Evolutionary conservation across 108 stramenopile genomes (phyloP).

Genomic region (Skeletonema grethae): DNA sequence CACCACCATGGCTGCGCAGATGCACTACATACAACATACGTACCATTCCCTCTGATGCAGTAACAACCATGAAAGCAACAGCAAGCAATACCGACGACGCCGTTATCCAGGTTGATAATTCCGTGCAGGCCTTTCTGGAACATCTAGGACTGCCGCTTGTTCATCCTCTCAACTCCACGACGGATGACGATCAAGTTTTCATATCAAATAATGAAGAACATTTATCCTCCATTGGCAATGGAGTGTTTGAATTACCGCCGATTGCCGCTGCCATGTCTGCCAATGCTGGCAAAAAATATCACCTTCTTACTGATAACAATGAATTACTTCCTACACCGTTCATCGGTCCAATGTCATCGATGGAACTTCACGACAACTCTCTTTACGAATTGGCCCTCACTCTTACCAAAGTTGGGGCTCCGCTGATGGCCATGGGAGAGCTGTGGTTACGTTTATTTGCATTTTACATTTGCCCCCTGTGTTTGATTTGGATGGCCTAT

Average conservation of each 20-base stretch:
- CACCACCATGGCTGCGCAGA: no score
- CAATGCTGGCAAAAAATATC: neutral
- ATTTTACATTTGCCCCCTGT: conserved; percentile 45
- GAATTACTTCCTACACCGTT: conserved; percentile 9
- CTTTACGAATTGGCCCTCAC: conserved; percentile 20
- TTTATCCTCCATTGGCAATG: conserved; percentile 11
- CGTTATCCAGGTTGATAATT: neutral
- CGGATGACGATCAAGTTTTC: neutral
- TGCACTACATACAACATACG: no score
- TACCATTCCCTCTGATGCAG: no score
- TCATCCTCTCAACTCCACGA: neutral
- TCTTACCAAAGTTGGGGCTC: conserved; percentile 22
- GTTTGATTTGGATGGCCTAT: conserved; percentile 13
- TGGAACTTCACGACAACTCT: conserved; percentile 44
- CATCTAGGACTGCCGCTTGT: neutral
- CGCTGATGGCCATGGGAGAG: conserved; percentile 72
- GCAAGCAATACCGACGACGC: neutral
- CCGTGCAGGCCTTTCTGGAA: neutral
- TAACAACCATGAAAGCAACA: neutral
- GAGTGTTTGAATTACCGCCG: conserved; percentile 26
- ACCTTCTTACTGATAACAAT: neutral
- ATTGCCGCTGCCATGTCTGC: conserved; percentile 33
- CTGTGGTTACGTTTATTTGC: conserved; percentile 79
- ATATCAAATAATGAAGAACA: neutral
- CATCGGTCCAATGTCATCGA: conserved; percentile 29